Evolutionary conservation across 176 grass and related monocot species (phyloP).

Genomic region (Zizania latifolia): DNA sequence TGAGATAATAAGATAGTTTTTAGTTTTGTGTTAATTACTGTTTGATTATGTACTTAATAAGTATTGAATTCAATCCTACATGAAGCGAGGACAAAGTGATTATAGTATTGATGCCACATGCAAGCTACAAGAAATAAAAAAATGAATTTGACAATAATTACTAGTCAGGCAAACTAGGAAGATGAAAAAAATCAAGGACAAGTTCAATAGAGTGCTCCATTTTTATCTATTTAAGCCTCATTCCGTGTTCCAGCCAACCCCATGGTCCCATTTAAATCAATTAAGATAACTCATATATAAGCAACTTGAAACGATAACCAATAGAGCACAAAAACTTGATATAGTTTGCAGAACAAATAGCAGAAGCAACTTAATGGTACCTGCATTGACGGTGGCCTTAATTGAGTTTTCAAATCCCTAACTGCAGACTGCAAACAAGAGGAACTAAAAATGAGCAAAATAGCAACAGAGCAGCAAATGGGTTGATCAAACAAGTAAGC

Average conservation of each 20-base stretch:
- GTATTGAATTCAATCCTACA: too few relatives aligned
- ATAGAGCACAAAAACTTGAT: not conserved
- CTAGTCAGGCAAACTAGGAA: not conserved
- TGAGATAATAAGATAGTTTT: not conserved
- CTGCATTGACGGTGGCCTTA: slow-evolving; percentile 98
- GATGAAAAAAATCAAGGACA: not conserved
- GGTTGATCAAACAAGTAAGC: not conserved
- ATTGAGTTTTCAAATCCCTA: slow-evolving; percentile 89
- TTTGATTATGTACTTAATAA: too few relatives aligned
- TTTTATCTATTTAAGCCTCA: not conserved
- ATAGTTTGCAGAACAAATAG: slow-evolving; percentile 11
- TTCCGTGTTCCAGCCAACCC: not conserved
- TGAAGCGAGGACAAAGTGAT: too few relatives aligned
- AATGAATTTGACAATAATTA: not conserved
- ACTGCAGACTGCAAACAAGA: slow-evolving; percentile 67
- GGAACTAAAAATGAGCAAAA: not conserved
- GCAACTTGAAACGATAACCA: slow-evolving; percentile 8
- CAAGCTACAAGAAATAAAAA: not conserved
- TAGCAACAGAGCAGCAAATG: not conserved
- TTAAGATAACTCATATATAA: not conserved
- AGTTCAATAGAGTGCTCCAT: not conserved
- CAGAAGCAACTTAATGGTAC: slow-evolving; percentile 29
- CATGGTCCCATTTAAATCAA: not conserved
- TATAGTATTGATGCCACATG: not conserved
- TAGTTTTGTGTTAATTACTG: not conserved